Base-by-base conservation (phyloP, 495 filamentous ascomycete genomes). In the Trypethelium eluteriae region DNA sequence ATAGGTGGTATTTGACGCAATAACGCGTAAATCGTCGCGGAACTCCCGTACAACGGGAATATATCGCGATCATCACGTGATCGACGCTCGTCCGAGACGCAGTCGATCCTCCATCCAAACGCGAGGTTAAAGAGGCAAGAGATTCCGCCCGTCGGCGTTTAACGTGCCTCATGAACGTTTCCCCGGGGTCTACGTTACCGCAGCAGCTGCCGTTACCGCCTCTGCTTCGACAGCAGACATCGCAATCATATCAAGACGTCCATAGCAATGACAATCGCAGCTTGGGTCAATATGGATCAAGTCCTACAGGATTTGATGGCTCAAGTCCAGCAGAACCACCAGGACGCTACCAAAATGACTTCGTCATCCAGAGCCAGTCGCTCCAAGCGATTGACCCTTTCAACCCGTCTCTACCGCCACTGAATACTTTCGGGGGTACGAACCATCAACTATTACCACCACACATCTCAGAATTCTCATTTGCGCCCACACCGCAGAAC, bases 61-160 rank as follows among this genome's bases (percentile, higher is more conserved):
- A n/a, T 44, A 7, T 14, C 7, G 41, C 14, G 41, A 44, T 25
- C 41, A 59, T 59, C 53, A 59, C 53, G 53, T 59, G 53, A 59
- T 36, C 3, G 0, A 35, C 7, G 36, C 7, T 59, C 18, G 18
- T 14, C 14, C 53, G 25, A n/a, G 53, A 59, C 32, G 53, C 25
- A 18, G 18, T 36, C 36, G 7, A 59, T 6, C 53, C 32, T 35
- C 53, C 3, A 9, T 25, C 7, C 32, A 7, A 35, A 59, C 36
- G 53, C 5, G 11, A 59, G 34, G 53, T 59, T 59, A 59, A 59
- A 59, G 53, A 59, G 53, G 53, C 53, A 59, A 59, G 53, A 59
- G 53, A 59, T 59, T 59, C 32, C 36, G 32, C 53, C n/a, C 32
- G 14, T 35, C 53, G 53, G 53, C 53, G 53, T 7, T 59, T 59